Base-by-base conservation (phyloP, 1,284 basidiomycete species). In the Kwoniella shivajii region DNA sequence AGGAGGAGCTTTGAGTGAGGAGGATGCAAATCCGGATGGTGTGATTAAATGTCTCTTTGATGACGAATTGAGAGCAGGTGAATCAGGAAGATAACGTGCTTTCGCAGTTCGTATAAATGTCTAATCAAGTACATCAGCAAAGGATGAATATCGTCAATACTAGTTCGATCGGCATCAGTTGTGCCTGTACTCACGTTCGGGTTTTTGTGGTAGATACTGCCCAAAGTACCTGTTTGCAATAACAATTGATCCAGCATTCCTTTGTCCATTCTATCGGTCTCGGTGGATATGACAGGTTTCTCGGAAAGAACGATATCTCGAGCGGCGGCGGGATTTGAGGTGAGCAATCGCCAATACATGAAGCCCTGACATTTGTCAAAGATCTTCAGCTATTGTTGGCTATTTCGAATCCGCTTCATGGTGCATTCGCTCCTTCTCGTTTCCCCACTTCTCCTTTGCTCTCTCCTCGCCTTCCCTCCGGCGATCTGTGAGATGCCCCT, bases 291-390 rank as follows among this genome's bases (percentile, higher is more conserved):
- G 3, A 92, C 83, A 16, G 96, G 96, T 69, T 97, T 98, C 63
- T 92, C 90, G 7, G 90, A 84, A 18, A 99, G 82, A n/a, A 99
- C 93, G 59, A 99, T 89, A 65, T 91, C 88, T 39, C 88, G 85
- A 2, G 96, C 95, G 1, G 89, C 88, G 1, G 87, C 81, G 1
- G 96, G 93, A 74, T 97, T 93, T 65, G 93, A 88, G 1, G 95
- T 95, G 36, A 99, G 83, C 79, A 99, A 82, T 45, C 96, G 87
- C 95, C 95, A 99, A 80, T 99, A 99, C 89, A 99, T 98, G 81
- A 95, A 99, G 0, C 95, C 78, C 77, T 79, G 58, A 4, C n/a
- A n/a, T n/a, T n/a, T n/a, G 18, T 14, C 42, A 46, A 18, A 33
- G 41, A 24, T 7, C 7, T 9, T 29, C 43, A 29, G 42, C 42